Evolutionary conservation across 129 eudicot species (phyloP).

Genomic region (Chrysanthemum makinoi): DNA sequence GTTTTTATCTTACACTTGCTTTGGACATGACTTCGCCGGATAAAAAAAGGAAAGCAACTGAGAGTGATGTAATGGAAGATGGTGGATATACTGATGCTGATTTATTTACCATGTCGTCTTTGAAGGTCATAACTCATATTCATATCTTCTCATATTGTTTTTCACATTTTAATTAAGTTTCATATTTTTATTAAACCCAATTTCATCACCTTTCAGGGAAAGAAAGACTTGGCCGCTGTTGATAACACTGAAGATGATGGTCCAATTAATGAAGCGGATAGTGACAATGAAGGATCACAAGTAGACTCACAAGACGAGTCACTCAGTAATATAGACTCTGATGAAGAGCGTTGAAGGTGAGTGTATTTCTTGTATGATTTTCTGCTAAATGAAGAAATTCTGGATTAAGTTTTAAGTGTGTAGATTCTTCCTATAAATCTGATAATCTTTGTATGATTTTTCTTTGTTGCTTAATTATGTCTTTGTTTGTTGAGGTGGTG

Average conservation of each 20-base stretch:
- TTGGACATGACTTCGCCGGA: constrained; percentile 49
- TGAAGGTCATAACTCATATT: constrained; percentile 73
- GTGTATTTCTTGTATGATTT: background rate
- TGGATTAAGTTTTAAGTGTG: no score
- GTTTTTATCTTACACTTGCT: background rate
- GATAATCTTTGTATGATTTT: no score
- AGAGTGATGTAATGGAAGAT: constrained; percentile 80
- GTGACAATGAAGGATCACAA: constrained; percentile 56
- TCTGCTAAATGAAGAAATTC: background rate
- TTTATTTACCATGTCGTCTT: constrained; percentile 50
- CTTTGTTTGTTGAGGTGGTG: no score
- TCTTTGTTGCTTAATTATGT: background rate
- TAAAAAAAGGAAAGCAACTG: constrained; percentile 82
- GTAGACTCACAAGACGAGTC: constrained; percentile 42
- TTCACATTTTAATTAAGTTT: background rate
- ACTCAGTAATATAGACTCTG: constrained; percentile 71
- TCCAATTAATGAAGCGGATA: constrained; percentile 37
- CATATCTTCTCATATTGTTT: background rate
- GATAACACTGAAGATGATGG: constrained; percentile 46
- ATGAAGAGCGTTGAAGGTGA: constrained; percentile 72
- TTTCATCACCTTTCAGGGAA: constrained; percentile 50
- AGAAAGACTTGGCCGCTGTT: constrained; percentile 47
- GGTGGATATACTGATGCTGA: constrained; percentile 64
- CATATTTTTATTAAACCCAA: background rate
- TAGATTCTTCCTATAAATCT: no score